Evolutionary conservation across 805 yeast species (phyloP).

Genomic region (Myxozyma neotropica): DNA sequence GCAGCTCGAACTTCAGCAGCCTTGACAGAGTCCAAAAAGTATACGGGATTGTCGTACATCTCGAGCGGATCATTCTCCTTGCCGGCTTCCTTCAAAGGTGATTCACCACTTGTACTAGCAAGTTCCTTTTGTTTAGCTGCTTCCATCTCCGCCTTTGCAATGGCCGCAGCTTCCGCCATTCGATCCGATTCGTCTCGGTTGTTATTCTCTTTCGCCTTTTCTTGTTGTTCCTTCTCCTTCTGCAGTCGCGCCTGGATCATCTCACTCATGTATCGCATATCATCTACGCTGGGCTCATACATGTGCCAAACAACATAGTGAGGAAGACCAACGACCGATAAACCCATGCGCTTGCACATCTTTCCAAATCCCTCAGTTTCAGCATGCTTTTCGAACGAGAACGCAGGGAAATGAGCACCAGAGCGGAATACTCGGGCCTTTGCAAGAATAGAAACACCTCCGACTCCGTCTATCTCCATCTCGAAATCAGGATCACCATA

Average conservation of each 20-base stretch:
- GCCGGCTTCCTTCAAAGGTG: slow-evolving; percentile 21
- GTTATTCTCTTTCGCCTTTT: slow-evolving; percentile 11
- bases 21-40: slow-evolving; percentile 24
- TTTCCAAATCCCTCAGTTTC: slow-evolving; percentile 92
- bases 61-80: slow-evolving; percentile 12
- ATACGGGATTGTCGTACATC: slow-evolving; percentile 22
- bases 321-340: slow-evolving; percentile 83
- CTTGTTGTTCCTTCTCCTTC: slow-evolving; percentile 41
- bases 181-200: slow-evolving; percentile 4
- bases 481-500: slow-evolving; percentile 94
- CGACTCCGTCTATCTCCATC: slow-evolving; percentile 94
- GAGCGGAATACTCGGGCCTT: slow-evolving; percentile 82
- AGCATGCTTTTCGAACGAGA: slow-evolving; percentile 93
- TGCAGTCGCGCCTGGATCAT: slow-evolving; percentile 45
- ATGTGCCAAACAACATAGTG: slow-evolving; percentile 97
- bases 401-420: slow-evolving; percentile 96
- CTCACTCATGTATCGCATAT: slow-evolving; percentile 61
- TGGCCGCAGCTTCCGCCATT: slow-evolving; percentile 9
- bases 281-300: slow-evolving; percentile 93
- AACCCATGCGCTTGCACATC: slow-evolving; percentile 85
- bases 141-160: slow-evolving; percentile 8
- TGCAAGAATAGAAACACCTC: slow-evolving; percentile 92
- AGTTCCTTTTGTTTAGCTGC: neutral
- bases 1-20: slow-evolving; percentile 25
- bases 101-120: slow-evolving; percentile 13